Base-by-base conservation (phyloP, 2,329 filamentous ascomycete species). In the Arthroderma uncinatum region DNA sequence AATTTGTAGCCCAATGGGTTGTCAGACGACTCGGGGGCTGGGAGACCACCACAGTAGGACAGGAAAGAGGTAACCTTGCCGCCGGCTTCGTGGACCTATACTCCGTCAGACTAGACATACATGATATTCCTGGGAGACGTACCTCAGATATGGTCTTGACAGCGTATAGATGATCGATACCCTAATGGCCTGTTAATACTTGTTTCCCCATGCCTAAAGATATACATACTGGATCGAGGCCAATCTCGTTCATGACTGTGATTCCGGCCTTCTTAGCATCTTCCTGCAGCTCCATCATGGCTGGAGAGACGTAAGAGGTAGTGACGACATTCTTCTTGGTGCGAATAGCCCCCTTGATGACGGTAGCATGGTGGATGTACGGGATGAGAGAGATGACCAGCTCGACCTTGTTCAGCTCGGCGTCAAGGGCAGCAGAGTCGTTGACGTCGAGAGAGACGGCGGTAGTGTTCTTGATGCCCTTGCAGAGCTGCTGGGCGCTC, bases 161-260 rank as follows among this genome's bases (percentile, higher is more conserved):
- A 50, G 91, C 91, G 70, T 92, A 87, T 58, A 86, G 68, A 65
- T 79, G 77, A 63, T 75, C 73, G 58, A 73, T 70, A 60, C 68
- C 70, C 65, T 66, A 60, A 8, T 52, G 14, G 12, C 2, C 34
- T 19, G 36, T 53, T 37, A 53, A 39, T 53, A 37, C 16, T 12
- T 16, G n/a, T 3, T 34, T 9, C 33, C 23, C 6, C 23, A 23
- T 21, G n/a, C 2, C 10, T 4, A 33, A 30, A 10, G 5, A 34
- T 48, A 28, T 44, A 63, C 66, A 19, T 59, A 69, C 67, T 39
- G 69, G 70, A 61, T 76, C 73, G 59, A 87, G 69, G 61, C 89
- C 89, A 69, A 95, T 94, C 81, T 97, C 92, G 76, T 97, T 96
- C 87, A 96, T 91, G 70, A 96, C 91, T 9, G 89, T 95, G 70